Percentiles rank a stretch among this genome's conserved stretches.
Evolutionary conservation across 768 basidiomycete species (phyloP).

Genomic region (Mycena leptocephala): DNA sequence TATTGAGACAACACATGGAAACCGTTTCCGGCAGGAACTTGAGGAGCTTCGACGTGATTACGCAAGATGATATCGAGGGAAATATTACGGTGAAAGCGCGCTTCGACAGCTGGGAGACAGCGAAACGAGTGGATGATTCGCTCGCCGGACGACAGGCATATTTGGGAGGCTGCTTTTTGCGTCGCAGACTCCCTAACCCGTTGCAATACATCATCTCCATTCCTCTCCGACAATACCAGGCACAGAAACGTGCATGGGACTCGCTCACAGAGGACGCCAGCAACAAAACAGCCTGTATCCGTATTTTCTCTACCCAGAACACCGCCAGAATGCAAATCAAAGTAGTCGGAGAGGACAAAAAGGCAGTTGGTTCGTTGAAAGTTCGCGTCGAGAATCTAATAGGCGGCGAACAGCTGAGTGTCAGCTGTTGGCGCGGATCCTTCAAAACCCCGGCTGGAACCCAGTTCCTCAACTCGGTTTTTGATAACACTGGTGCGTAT

Average conservation of each 20-base stretch:
- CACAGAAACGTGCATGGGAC: constrained; percentile 68
- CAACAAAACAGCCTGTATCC: constrained; percentile 53
- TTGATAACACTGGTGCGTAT: constrained; percentile 56
- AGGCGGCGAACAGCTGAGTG: constrained; percentile 63
- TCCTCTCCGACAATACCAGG: constrained; percentile 63
- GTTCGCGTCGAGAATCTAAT: constrained; percentile 72
- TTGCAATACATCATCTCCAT: constrained; percentile 68
- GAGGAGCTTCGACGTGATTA: constrained; percentile 45
- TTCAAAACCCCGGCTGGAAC: constrained; percentile 49
- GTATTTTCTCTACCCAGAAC: constrained; percentile 40
- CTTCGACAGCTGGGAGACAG: constrained; percentile 67
- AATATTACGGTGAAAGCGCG: constrained; percentile 56
- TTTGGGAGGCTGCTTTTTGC: constrained; percentile 52
- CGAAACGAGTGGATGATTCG: constrained; percentile 55
- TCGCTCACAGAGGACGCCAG: constrained; percentile 54
- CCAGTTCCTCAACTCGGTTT: constrained; percentile 54
- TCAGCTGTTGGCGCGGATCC: constrained; percentile 66
- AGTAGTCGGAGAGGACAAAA: constrained; percentile 68
- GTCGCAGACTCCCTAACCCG: constrained; percentile 63
- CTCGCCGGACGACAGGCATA: constrained; percentile 51
- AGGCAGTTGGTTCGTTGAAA: constrained; percentile 70
- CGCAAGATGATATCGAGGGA: constrained; percentile 45
- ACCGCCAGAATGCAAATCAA: constrained; percentile 53
- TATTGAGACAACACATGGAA: constrained; percentile 44
- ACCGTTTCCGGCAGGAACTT: constrained; percentile 35